Evolutionary conservation across 768 basidiomycete species (phyloP).

Genomic region (Rhizopogon vinicolor): DNA sequence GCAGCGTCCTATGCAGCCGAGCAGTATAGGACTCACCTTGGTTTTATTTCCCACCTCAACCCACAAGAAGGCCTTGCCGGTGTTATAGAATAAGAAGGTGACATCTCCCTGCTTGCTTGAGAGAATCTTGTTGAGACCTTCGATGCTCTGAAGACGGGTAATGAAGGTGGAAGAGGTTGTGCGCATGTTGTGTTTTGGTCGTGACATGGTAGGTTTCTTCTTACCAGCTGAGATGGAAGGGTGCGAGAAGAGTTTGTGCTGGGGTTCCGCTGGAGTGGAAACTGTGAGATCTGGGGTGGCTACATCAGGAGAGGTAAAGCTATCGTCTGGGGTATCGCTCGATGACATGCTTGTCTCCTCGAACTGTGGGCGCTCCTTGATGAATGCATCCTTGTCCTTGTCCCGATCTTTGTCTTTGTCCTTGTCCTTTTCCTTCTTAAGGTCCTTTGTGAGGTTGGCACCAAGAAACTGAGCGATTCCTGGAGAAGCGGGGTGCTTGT

Average conservation of each 20-base stretch:
- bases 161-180: slow-evolving; percentile 93
- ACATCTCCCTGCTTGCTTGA: slow-evolving; percentile 80
- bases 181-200: slow-evolving; percentile 89
- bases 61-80: slow-evolving; percentile 83
- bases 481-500: slow-evolving; percentile 50
- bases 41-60: slow-evolving; percentile 79
- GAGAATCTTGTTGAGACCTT: slow-evolving; percentile 68
- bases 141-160: slow-evolving; percentile 75
- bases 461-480: slow-evolving; percentile 67
- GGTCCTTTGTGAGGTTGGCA: slow-evolving; percentile 54
- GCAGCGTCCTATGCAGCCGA: slow-evolving; percentile 3
- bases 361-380: slow-evolving; percentile 30
- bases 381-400: slow-evolving; percentile 33
- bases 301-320: slow-evolving; percentile 38
- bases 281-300: slow-evolving; percentile 26
- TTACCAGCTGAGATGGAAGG: slow-evolving; percentile 35
- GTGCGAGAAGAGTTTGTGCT: slow-evolving; percentile 61
- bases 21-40: slow-evolving; percentile 49
- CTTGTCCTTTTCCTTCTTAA: slow-evolving; percentile 49
- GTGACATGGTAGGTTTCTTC: slow-evolving; percentile 59
- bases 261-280: slow-evolving; percentile 22
- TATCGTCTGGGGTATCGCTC: slow-evolving; percentile 71
- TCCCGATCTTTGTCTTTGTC: slow-evolving; percentile 31
- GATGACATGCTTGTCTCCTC: slow-evolving; percentile 79
- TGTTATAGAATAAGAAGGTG: slow-evolving; percentile 85